These are phyloP conservation scores for Penicillium occitanis DNA, from an alignment of 2,329 filamentous ascomycete species.

Conservation along the genomic window DNA sequence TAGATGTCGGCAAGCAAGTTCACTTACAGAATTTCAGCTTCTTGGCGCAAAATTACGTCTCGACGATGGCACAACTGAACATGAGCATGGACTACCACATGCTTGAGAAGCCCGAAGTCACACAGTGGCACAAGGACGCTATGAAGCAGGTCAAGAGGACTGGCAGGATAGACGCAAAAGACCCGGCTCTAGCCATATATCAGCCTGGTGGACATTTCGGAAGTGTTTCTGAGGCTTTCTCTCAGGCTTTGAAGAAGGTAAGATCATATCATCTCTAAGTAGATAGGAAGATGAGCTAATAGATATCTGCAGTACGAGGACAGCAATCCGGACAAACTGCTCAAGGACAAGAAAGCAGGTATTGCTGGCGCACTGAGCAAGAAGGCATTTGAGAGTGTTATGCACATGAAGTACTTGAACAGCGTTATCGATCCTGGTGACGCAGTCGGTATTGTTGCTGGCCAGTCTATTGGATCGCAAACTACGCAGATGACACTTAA, in stretches of 20 bases:
- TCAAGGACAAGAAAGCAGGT: conserved; percentile 60
- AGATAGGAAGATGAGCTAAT: conserved; percentile 20
- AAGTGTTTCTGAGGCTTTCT: conserved; percentile 87
- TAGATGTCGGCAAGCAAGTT: conserved; percentile 91
- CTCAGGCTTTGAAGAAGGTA: conserved; percentile 63
- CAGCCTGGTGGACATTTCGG: conserved; percentile 77
- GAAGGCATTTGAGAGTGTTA: conserved; percentile 77
- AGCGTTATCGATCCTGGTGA: conserved; percentile 93
- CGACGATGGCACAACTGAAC: conserved; percentile 73
- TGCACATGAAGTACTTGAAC: conserved; percentile 89
- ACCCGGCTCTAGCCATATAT: conserved; percentile 72
- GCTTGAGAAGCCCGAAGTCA: conserved; percentile 66
- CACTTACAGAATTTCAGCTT: conserved; percentile 90
- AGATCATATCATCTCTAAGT: conserved; percentile 23
- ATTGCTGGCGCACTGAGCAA: conserved; percentile 50
- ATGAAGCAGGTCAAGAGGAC: conserved; percentile 81
- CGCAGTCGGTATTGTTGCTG: conserved; percentile 93
- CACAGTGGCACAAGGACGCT: conserved; percentile 60
- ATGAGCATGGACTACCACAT: conserved; percentile 57
- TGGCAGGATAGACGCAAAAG: conserved; percentile 64
- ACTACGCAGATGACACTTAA: conserved; percentile 99
- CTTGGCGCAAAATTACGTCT: conserved; percentile 79
- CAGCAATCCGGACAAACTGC: conserved; percentile 63
- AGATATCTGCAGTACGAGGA: conserved; percentile 65
- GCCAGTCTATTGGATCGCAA: conserved; percentile 93